Percentiles rank a stretch among this genome's conserved stretches.
Conservation (phyloP, 2,329 filamentous ascomycete species). For the Penicillium digitatum region DNA sequence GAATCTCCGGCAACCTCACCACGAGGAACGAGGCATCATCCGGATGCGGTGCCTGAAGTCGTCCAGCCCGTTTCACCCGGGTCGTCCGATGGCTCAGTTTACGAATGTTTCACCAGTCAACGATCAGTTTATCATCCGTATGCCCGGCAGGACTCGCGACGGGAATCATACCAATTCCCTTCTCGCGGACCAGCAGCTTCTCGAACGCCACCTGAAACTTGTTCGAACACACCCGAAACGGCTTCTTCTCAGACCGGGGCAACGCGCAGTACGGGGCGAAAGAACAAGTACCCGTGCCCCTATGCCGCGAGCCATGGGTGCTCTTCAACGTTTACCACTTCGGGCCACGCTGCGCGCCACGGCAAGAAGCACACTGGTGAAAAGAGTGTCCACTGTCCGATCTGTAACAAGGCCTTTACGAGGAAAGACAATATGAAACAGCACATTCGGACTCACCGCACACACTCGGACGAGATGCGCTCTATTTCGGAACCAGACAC, state of each 20-base stretch:
- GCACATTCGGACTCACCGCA: conserved; percentile 58
- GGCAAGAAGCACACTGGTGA: conserved; percentile 67
- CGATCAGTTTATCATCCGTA: conserved; percentile 27
- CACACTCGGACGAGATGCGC: conserved; percentile 34
- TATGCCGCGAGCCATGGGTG: conserved; percentile 58
- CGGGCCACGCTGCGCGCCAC: conserved; percentile 63
- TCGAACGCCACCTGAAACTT: conserved; percentile 24
- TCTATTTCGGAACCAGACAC: conserved; percentile 20
- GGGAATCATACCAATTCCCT: conserved; percentile 17
- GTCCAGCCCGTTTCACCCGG: conserved; percentile 30
- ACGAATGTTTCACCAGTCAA: conserved; percentile 30
- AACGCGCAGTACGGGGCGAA: conserved; percentile 36
- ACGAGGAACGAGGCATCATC: conserved; percentile 21
- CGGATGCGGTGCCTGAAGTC: conserved; percentile 27
- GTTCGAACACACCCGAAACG: conserved; percentile 21
- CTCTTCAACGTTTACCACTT: conserved; percentile 62
- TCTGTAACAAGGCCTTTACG: conserved; percentile 65
- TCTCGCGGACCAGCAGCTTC: conserved; percentile 24
- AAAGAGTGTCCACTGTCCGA: conserved; percentile 64
- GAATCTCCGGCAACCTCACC: conserved; percentile 28
- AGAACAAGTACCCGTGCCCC: conserved; percentile 64
- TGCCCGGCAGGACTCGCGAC: conserved; percentile 26
- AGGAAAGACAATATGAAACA: conserved; percentile 69
- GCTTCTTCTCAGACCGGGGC: conserved; percentile 29
- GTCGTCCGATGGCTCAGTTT: conserved; percentile 32